Percentiles rank a stretch among this genome's conserved stretches.
These are phyloP conservation scores for Fusarium musae DNA, from an alignment of 2,329 filamentous ascomycete genomes.

Conservation along the genomic window DNA sequence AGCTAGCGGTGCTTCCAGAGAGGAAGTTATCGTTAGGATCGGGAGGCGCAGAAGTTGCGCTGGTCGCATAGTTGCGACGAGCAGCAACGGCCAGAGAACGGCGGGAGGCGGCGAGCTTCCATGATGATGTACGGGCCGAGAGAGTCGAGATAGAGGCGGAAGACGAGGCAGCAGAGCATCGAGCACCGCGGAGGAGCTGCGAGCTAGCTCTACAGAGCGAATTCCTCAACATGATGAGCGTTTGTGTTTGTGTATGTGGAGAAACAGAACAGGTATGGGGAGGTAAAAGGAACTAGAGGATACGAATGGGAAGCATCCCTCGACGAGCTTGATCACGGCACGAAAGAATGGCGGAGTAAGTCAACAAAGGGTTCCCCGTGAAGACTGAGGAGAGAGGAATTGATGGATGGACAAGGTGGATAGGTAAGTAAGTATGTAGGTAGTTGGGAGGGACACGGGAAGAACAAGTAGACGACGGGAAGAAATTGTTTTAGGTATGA, in stretches of 20 bases:
- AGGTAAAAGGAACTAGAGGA: constrained; percentile 32
- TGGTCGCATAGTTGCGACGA: constrained; percentile 65
- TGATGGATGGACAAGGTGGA: constrained; percentile 4
- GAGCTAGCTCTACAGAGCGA: constrained; percentile 73
- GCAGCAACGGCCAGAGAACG: constrained; percentile 61
- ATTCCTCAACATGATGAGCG: constrained; percentile 75
- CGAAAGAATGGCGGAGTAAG: constrained; percentile 63
- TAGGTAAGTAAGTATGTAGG: not conserved
- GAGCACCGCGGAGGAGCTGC: constrained; percentile 68
- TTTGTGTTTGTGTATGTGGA: constrained; percentile 22
- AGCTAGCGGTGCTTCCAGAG: constrained; percentile 96
- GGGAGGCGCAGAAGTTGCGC: constrained; percentile 63
- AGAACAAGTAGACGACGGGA: constrained; percentile 30
- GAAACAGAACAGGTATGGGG: constrained; percentile 29
- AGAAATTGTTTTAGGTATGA: constrained; percentile 38
- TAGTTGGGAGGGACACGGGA: constrained; percentile 26
- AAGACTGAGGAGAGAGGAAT: constrained; percentile 37
- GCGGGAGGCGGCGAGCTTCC: constrained; percentile 58
- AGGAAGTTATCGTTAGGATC: constrained; percentile 97
- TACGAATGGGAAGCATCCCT: constrained; percentile 47
- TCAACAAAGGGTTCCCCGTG: constrained; percentile 47
- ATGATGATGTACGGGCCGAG: constrained; percentile 54
- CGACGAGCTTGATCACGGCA: constrained; percentile 47
- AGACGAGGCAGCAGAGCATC: constrained; percentile 56
- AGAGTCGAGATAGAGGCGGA: constrained; percentile 57